Evolutionary conservation across 495 filamentous ascomycete genomes (phyloP).

Genomic region (Penicillium goetzii): DNA sequence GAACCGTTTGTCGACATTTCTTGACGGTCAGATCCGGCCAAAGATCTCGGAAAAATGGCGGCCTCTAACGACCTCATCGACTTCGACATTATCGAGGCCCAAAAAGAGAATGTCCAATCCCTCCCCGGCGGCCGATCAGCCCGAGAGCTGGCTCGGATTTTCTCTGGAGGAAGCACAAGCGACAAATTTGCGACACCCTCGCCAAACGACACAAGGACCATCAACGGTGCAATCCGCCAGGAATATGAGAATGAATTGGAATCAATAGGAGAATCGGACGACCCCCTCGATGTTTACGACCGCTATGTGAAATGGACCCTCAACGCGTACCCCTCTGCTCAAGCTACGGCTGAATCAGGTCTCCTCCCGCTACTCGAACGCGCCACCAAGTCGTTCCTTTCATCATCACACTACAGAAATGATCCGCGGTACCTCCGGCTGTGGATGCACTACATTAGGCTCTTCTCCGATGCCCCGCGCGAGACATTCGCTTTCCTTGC

Average conservation of each 20-base stretch:
- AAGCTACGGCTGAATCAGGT: constrained; percentile 86
- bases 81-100: constrained; percentile 93
- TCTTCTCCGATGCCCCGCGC: constrained; percentile 89
- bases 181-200: constrained; percentile 56
- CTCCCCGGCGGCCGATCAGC: constrained; percentile 90
- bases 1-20: constrained; percentile 2
- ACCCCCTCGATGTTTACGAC: constrained; percentile 94
- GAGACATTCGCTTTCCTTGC: constrained; percentile 91
- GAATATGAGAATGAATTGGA: constrained; percentile 86
- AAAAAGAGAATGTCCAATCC: constrained; percentile 97
- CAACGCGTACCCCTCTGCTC: constrained; percentile 90
- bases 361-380: constrained; percentile 89
- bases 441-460: constrained; percentile 91
- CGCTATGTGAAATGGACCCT: constrained; percentile 97
- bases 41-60: constrained; percentile 48
- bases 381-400: constrained; percentile 87
- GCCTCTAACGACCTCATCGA: constrained; percentile 68
- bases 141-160: constrained; percentile 81
- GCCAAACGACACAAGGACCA: constrained; percentile 70
- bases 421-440: constrained; percentile 90
- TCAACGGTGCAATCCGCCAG: constrained; percentile 75
- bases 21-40: constrained; percentile 1
- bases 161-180: constrained; percentile 61
- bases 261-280: constrained; percentile 81
- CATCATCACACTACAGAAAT: constrained; percentile 84